Evolutionary conservation across 495 filamentous ascomycete species (phyloP), one percentile per base, ranked within the genome.

Genomic region (Penicillium odoratum): DNA sequence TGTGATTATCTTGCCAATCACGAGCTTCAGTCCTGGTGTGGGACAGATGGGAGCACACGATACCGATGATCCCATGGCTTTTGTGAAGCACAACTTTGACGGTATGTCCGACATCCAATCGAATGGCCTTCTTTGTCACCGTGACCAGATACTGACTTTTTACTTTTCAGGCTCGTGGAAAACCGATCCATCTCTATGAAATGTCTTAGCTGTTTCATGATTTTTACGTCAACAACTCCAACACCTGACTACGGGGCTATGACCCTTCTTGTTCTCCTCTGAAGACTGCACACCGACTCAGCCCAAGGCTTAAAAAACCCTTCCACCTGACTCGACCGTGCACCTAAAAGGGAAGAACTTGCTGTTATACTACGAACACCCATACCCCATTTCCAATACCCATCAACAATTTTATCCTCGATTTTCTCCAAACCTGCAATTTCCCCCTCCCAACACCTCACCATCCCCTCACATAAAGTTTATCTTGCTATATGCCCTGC

Each of bases 81-180:
- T 96, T 78, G 94, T 98, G 54, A 91, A 96, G 75, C 94, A 98
- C 72, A 86, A 92, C 45, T 98, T 98, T 75, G 92, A 93, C 80
- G 94, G 94, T 97, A 70, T 13, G 71, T 66, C 18, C 43, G 45
- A 6, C 33, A 4, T 51, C 10, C 28, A 18, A 16, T 28, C 11
- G 10, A n/a, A 31, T 5, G 10, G 13, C 4, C 7, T 25, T 33
- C 25, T 7, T 28, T 46, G 4, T n/a, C 3, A 28, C 13, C n/a
- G 26, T 33, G 30, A 7, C 16, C 36, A 11, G 31, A 29, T 53
- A 55, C 51, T 43, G 10, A 49, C n/a, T 21, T 29, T 30, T n/a
- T 51, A 26, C 5, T 25, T 29, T 43, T 28, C 13, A 75, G 72
- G 72, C 26, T 63, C 71, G 15, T 75, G 72, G 72, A 75, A 75